A percentile compares a stretch with the other conserved stretches of the same genome.
phyloP scores from a whole-genome alignment of 2,329 filamentous ascomycete species.

The Coleophoma eucalyptorum region DNA sequence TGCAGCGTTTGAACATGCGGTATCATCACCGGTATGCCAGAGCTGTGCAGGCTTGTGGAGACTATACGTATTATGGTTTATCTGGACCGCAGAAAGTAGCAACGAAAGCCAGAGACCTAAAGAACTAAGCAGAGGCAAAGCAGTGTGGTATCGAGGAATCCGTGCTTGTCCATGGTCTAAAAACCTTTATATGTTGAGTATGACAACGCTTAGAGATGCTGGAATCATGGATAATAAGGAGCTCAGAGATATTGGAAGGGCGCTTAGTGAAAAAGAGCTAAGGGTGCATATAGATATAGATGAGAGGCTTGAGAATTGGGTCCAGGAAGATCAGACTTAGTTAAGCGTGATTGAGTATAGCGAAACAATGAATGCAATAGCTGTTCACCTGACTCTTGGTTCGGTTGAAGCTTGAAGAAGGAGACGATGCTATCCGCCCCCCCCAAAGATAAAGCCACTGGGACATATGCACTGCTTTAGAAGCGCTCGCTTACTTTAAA shows the following conservation, averaged over 20 bases:
- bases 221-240: constrained; percentile 25
- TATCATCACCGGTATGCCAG: constrained; percentile 30
- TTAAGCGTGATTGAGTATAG: too few relatives aligned
- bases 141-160: constrained; percentile 52
- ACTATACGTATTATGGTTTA: constrained; percentile 46
- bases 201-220: constrained; percentile 11
- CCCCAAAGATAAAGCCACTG: too few relatives aligned
- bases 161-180: constrained; percentile 61
- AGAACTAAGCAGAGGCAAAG: constrained; percentile 33
- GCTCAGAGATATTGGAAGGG: constrained; percentile 26
- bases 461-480: too few relatives aligned
- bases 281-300: constrained; percentile 53
- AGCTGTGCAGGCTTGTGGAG: constrained; percentile 44
- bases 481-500: too few relatives aligned
- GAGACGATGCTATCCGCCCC: too few relatives aligned
- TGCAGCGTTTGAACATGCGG: constrained; percentile 50
- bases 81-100: constrained; percentile 31
- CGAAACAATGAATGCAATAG: too few relatives aligned
- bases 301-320: constrained; percentile 25
- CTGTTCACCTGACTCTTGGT: too few relatives aligned
- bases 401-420: too few relatives aligned
- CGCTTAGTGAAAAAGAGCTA: constrained; percentile 58
- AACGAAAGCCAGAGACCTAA: background rate
- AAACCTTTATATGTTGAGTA: constrained; percentile 51
- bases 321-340: too few relatives aligned